Percentiles rank a stretch among this genome's conserved stretches.
Conservation (phyloP, 2,329 filamentous ascomycete genomes). For the Paracoccidioides lutzii region DNA sequence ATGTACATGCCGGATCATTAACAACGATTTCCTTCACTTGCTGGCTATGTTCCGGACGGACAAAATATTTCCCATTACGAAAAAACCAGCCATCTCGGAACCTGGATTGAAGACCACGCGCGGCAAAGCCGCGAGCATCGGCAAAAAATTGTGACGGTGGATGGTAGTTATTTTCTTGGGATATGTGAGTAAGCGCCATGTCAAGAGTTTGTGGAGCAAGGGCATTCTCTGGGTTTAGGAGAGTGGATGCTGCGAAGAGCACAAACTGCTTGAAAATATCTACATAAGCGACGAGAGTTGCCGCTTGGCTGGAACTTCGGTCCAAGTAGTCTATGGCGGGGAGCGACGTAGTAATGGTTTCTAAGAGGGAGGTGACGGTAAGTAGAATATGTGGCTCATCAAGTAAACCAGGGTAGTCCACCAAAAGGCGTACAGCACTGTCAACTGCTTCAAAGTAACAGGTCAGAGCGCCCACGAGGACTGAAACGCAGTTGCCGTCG, state of each 20-base stretch:
- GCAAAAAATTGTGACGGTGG: slow-evolving; percentile 11
- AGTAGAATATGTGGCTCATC: slow-evolving; percentile 28
- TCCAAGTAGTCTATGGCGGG: slow-evolving; percentile 37
- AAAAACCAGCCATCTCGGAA: slow-evolving; percentile 36
- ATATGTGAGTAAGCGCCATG: slow-evolving; percentile 11
- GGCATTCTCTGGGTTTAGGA: slow-evolving; percentile 15
- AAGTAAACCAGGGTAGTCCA: slow-evolving; percentile 23
- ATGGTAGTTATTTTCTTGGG: neutral
- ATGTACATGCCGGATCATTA: slow-evolving; percentile 20
- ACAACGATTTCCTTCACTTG: slow-evolving; percentile 34
- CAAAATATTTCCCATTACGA: slow-evolving; percentile 34
- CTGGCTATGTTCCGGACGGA: slow-evolving; percentile 29
- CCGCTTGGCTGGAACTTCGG: slow-evolving; percentile 19
- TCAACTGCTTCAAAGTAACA: slow-evolving; percentile 28
- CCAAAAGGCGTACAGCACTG: slow-evolving; percentile 25
- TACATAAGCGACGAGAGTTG: slow-evolving; percentile 21
- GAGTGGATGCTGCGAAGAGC: slow-evolving; percentile 19
- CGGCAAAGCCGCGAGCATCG: slow-evolving; percentile 22
- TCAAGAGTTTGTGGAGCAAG: slow-evolving; percentile 7
- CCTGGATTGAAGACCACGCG: slow-evolving; percentile 32
- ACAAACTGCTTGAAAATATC: slow-evolving; percentile 29
- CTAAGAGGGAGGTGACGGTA: slow-evolving; percentile 28
- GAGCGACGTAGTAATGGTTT: slow-evolving; percentile 30
- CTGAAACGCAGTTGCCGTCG: slow-evolving; percentile 26
- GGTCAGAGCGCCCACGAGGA: slow-evolving; percentile 25